A percentile compares a stretch with the other conserved stretches of the same genome.
These are phyloP conservation scores for Obelidium mucronatum DNA, from an alignment of 192 early-diverging fungal species.

Conservation along the genomic window DNA sequence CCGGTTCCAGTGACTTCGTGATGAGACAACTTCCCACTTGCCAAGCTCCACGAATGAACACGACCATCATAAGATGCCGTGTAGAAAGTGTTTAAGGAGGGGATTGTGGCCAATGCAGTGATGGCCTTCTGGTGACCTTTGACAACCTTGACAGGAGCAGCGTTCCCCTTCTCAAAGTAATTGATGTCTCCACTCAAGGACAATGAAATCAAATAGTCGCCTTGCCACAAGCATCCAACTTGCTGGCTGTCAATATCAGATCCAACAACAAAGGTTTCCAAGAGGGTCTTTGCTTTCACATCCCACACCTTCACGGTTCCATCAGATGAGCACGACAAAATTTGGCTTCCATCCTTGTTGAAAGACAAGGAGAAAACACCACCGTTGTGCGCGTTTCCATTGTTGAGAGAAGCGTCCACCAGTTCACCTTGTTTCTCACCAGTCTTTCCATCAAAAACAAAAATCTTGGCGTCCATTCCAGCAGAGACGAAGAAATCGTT, in stretches of 20 bases:
- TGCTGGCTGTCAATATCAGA: constrained; percentile 79
- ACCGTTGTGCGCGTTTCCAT: constrained; percentile 71
- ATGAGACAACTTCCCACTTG: constrained; percentile 2
- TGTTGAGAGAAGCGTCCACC: constrained; percentile 36
- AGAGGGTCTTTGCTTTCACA: constrained; percentile 68
- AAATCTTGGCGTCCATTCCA: constrained; percentile 88
- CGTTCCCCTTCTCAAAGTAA: constrained; percentile 72
- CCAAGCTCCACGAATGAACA: constrained; percentile 51
- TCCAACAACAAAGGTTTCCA: constrained; percentile 42
- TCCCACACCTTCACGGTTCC: constrained; percentile 93
- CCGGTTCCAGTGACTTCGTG: constrained; percentile 63
- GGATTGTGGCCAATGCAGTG: constrained; percentile 71
- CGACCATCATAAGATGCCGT: constrained; percentile 94
- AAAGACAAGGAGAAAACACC: constrained; percentile 86
- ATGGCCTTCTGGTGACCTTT: constrained; percentile 86
- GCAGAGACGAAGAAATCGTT: constrained; percentile 85
- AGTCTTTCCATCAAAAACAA: constrained; percentile 92
- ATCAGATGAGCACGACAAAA: constrained; percentile 88
- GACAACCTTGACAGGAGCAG: constrained; percentile 57
- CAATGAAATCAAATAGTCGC: constrained; percentile 73
- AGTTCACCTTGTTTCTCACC: constrained; percentile 77
- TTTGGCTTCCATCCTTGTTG: constrained; percentile 78
- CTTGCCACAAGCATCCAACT: constrained; percentile 92
- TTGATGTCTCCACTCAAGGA: constrained; percentile 90
- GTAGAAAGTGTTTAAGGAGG: constrained; percentile 67